Evolutionary conservation across 2,329 filamentous ascomycete species (phyloP).

Genomic region (Ceratocystis smalleyi): DNA sequence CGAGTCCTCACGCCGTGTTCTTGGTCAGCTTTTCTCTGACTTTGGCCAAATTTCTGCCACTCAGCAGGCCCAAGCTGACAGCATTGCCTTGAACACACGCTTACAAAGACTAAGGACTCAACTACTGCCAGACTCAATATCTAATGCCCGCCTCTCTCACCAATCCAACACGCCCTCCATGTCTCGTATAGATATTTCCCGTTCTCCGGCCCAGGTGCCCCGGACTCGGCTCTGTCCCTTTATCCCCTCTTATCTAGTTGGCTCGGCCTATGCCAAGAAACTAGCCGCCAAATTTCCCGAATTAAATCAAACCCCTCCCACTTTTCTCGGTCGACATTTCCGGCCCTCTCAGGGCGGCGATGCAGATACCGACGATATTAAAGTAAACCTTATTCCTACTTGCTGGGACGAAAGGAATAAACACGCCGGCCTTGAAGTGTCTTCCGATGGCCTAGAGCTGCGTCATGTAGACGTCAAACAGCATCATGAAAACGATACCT

Average conservation of each 20-base stretch:
- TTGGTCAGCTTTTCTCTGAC: background rate
- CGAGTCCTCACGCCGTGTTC: background rate
- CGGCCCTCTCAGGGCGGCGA: background rate
- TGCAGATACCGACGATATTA: conserved; percentile 25
- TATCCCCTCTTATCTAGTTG: conserved; percentile 66
- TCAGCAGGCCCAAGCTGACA: background rate
- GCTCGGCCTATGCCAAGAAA: conserved; percentile 61
- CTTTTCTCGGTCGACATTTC: background rate
- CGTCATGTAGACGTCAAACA: conserved; percentile 36
- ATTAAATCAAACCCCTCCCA: conserved; percentile 8
- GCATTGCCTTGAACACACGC: background rate
- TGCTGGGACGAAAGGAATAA: conserved; percentile 38
- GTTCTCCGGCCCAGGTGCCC: conserved; percentile 22
- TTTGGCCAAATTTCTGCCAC: background rate
- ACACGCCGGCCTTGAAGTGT: conserved; percentile 46
- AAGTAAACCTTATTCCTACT: conserved; percentile 54
- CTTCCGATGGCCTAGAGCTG: conserved; percentile 58
- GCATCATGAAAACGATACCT: conserved; percentile 51
- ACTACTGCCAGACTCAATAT: no score
- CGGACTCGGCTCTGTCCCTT: conserved; percentile 33
- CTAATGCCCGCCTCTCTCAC: background rate
- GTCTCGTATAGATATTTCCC: conserved; percentile 38
- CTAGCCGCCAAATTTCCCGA: conserved; percentile 50
- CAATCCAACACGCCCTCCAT: conserved; percentile 28
- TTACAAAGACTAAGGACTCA: background rate